phyloP scores from a whole-genome alignment of 1,284 basidiomycete genomes.

The Cerrena zonata region DNA sequence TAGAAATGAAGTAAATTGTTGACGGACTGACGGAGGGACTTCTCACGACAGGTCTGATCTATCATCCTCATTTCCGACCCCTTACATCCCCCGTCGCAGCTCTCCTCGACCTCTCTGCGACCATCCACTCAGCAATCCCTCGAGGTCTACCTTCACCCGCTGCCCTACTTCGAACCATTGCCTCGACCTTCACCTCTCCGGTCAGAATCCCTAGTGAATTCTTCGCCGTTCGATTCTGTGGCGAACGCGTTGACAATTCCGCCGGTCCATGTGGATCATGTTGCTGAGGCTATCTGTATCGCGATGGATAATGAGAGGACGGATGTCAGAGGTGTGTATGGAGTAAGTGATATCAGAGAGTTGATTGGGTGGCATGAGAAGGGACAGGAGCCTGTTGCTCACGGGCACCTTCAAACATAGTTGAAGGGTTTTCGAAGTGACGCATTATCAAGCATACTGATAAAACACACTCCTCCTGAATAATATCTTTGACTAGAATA shows the following conservation, averaged over 20 bases:
- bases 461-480: too few species aligned
- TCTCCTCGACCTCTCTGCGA: slow-evolving; percentile 74
- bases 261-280: slow-evolving; percentile 93
- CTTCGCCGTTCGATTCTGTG: slow-evolving; percentile 59
- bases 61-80: slow-evolving; percentile 90
- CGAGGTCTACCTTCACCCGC: slow-evolving; percentile 59
- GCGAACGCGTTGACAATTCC: slow-evolving; percentile 75
- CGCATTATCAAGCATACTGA: too few species aligned
- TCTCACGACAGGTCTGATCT: slow-evolving; percentile 71
- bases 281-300: slow-evolving; percentile 79
- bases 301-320: slow-evolving; percentile 33
- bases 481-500: too few species aligned
- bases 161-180: slow-evolving; percentile 48
- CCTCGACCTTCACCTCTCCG: slow-evolving; percentile 29
- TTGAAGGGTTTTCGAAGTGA: too few species aligned
- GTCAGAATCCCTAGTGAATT: slow-evolving; percentile 23
- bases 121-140: slow-evolving; percentile 54
- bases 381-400: slow-evolving; percentile 13
- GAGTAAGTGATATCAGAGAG: slow-evolving; percentile 69
- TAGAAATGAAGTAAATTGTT: not conserved
- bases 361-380: slow-evolving; percentile 59
- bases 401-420: not conserved
- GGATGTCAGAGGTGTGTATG: slow-evolving; percentile 64
- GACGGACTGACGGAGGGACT: not conserved
- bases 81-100: slow-evolving; percentile 82